phyloP scores from a whole-genome alignment of 2,329 filamentous ascomycete species.

The Eutypa lata region DNA sequence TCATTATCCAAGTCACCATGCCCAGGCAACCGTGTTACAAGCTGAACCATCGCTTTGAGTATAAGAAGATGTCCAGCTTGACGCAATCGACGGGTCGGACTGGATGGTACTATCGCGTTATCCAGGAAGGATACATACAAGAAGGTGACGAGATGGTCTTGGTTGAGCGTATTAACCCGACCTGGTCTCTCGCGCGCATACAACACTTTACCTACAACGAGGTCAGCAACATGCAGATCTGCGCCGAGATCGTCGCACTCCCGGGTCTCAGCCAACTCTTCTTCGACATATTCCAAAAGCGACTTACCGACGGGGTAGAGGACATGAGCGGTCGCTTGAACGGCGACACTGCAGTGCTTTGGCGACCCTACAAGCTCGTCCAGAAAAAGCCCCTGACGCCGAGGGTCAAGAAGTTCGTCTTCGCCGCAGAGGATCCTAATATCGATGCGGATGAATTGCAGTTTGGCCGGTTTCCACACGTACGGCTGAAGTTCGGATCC shows the following conservation, averaged over 20 bases:
- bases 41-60: constrained; percentile 63
- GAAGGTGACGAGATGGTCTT: constrained; percentile 54
- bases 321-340: constrained; percentile 24
- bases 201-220: constrained; percentile 59
- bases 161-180: constrained; percentile 50
- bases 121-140: constrained; percentile 50
- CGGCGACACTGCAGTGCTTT: constrained; percentile 28
- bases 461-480: constrained; percentile 46
- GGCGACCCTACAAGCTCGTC: constrained; percentile 44
- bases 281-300: constrained; percentile 40
- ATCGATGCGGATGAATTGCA: constrained; percentile 32
- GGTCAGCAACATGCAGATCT: constrained; percentile 46
- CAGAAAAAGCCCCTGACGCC: constrained; percentile 49
- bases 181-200: constrained; percentile 58
- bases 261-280: constrained; percentile 47
- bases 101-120: constrained; percentile 63
- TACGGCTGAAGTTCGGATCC: constrained; percentile 53
- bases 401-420: constrained; percentile 46
- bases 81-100: constrained; percentile 56
- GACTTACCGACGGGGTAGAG: constrained; percentile 37
- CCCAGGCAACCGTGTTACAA: constrained; percentile 65
- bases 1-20: constrained; percentile 57
- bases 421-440: constrained; percentile 40
- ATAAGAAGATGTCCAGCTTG: constrained; percentile 57
- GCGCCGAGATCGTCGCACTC: constrained; percentile 46